Conservation (phyloP, 2,329 filamentous ascomycete species). For the Clonostachys byssicola region DNA sequence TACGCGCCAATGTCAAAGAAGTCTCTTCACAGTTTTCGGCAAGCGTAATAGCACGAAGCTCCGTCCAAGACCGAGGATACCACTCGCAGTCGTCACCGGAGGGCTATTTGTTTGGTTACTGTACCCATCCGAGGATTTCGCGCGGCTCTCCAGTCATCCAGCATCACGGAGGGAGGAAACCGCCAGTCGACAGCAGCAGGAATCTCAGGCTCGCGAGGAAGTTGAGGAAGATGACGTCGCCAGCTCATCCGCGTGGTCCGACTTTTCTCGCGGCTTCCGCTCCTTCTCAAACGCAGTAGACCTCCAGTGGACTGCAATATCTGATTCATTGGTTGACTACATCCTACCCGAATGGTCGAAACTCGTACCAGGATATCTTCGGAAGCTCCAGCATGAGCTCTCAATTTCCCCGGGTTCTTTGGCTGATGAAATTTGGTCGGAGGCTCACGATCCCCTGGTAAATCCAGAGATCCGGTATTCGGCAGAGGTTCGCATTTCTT, state of each 20-base stretch:
- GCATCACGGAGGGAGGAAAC: not conserved
- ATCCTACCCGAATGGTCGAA: slow-evolving; percentile 83
- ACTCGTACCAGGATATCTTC: slow-evolving; percentile 68
- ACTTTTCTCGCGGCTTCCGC: slow-evolving; percentile 42
- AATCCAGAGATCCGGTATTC: slow-evolving; percentile 86
- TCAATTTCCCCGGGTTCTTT: slow-evolving; percentile 85
- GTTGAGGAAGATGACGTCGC: slow-evolving; percentile 8
- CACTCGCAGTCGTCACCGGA: slow-evolving; percentile 24
- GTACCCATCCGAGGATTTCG: slow-evolving; percentile 37
- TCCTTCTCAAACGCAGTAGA: slow-evolving; percentile 50
- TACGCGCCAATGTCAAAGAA: too few relatives aligned
- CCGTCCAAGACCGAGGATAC: slow-evolving; percentile 4
- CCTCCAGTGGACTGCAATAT: slow-evolving; percentile 48
- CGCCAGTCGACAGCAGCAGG: not conserved
- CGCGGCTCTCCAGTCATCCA: slow-evolving; percentile 18
- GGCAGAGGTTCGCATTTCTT: slow-evolving; percentile 77
- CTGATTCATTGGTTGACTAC: slow-evolving; percentile 60
- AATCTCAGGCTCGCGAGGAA: slow-evolving; percentile 5
- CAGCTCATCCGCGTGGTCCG: slow-evolving; percentile 38
- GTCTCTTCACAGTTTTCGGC: too few relatives aligned
- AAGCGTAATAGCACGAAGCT: too few relatives aligned
- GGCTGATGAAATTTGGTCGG: slow-evolving; percentile 88
- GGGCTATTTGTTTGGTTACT: slow-evolving; percentile 36
- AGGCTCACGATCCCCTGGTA: slow-evolving; percentile 76
- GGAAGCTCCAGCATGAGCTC: slow-evolving; percentile 82